Evolutionary conservation across 2,329 filamentous ascomycete species (phyloP).

Genomic region (Nemania serpens): DNA sequence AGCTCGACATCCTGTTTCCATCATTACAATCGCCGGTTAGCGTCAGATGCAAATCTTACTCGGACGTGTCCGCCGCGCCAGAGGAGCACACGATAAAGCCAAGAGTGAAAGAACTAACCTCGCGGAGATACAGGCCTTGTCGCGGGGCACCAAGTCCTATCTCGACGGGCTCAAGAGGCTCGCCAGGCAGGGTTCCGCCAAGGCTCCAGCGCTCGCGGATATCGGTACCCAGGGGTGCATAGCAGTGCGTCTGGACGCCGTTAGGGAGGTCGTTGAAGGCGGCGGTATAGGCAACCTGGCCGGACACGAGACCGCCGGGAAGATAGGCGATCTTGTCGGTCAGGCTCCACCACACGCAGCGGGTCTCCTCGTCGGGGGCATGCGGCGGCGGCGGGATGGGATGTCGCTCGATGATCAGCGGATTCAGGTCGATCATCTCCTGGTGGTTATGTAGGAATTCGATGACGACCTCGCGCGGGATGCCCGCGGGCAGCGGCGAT

Average conservation of each 20-base stretch:
- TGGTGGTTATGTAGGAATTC: conserved; percentile 77
- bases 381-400: conserved; percentile 69
- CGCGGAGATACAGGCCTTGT: conserved; percentile 77
- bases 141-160: conserved; percentile 67
- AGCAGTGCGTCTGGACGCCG: conserved; percentile 81
- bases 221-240: conserved; percentile 80
- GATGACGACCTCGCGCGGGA: conserved; percentile 72
- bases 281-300: conserved; percentile 74
- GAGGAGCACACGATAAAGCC: not conserved
- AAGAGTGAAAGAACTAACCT: conserved; percentile 44
- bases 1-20: conserved; percentile 70
- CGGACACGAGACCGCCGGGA: conserved; percentile 27
- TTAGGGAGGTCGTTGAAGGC: conserved; percentile 76
- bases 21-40: not conserved
- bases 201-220: conserved; percentile 80
- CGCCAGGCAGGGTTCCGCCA: conserved; percentile 71
- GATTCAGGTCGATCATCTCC: conserved; percentile 88
- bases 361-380: conserved; percentile 71
- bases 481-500: conserved; percentile 72
- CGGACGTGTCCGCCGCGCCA: not conserved
- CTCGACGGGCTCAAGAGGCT: conserved; percentile 68
- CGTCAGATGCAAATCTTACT: not conserved
- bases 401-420: conserved; percentile 74
- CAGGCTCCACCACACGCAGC: conserved; percentile 77
- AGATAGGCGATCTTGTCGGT: conserved; percentile 70